Evolutionary conservation across 192 early-diverging fungal genomes (phyloP).

Genomic region (Coemansia sp.): DNA sequence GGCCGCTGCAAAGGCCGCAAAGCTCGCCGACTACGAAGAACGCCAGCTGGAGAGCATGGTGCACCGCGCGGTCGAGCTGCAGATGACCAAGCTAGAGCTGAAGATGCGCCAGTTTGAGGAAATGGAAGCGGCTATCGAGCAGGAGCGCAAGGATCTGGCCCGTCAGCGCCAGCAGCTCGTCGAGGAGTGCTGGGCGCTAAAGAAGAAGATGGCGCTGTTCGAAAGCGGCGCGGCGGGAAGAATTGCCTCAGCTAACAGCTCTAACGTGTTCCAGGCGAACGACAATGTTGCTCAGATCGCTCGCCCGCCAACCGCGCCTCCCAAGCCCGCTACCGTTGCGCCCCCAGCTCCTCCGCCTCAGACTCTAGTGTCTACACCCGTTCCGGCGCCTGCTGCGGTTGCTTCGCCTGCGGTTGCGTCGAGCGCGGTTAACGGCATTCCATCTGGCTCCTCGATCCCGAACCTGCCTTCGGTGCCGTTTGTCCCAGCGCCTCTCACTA

Average conservation of each 20-base stretch:
- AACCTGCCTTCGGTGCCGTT: not conserved
- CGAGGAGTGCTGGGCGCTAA: slow-evolving; percentile 54
- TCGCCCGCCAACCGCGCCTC: slow-evolving; percentile 37
- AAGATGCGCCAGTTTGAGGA: slow-evolving; percentile 95
- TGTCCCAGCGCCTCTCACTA: not conserved
- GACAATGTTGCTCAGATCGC: slow-evolving; percentile 35
- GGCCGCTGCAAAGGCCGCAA: slow-evolving; percentile 88
- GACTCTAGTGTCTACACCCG: not conserved
- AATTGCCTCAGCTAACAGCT: slow-evolving; percentile 19
- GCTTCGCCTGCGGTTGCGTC: not conserved
- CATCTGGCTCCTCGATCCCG: not conserved
- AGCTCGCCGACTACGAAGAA: slow-evolving; percentile 82
- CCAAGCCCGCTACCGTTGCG: slow-evolving; percentile 14
- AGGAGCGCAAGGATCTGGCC: slow-evolving; percentile 83
- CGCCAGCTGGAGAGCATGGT: slow-evolving; percentile 82
- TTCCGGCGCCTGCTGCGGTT: not conserved
- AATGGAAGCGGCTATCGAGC: slow-evolving; percentile 83
- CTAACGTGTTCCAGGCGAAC: slow-evolving; percentile 37
- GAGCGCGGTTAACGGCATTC: not conserved
- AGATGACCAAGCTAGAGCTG: slow-evolving; percentile 86
- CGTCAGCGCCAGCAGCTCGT: slow-evolving; percentile 49
- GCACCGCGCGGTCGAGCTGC: slow-evolving; percentile 79
- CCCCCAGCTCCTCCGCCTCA: not conserved
- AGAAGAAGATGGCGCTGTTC: slow-evolving; percentile 54
- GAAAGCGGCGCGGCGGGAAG: slow-evolving; percentile 38